Evolutionary conservation across 2,329 filamentous ascomycete species (phyloP), one percentile per base, ranked within the genome.

Genomic region (Fusarium continuum): DNA sequence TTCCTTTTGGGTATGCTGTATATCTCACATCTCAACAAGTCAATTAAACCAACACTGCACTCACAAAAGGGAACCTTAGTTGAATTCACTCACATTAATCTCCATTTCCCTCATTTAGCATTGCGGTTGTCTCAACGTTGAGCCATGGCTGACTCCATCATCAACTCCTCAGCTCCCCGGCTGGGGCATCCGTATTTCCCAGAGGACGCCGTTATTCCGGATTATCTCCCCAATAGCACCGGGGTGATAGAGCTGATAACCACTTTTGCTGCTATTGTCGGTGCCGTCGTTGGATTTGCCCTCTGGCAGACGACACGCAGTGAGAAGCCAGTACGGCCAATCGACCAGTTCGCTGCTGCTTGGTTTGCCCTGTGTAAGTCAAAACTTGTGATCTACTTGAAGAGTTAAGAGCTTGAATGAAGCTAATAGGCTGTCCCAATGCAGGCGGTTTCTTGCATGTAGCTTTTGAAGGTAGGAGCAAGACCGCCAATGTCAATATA

Each of bases 361-460:
- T 88, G 85, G 85, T 87, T 87, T 67, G 75, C 81, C 2, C 62
- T 85, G 38, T 86, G 85, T 86, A 67, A 22, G 63, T 61, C 29
- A 38, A 38, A 31, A 3, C 17, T 29, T 58, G 31, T 26, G n/a
- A 57, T 36, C n/a, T 13, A n/a, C 13, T 26, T 53, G 29, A 26
- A 36, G 57, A n/a, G 19, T 23, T 26, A 39, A 4, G 9, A 16
- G 19, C 17, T 23, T 35, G 26, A 34, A 23, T 49, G 7, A 61
- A n/a, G n/a, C 23, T 39, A 8, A 19, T 14, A 16, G n/a, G 17
- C 6, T 4, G n/a, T 35, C 14, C n/a, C 10, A 14, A 8, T 13
- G 4, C 46, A 89, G 86, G 85, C 67, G 88, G 86, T 3, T 86
- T 83, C 66, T 81, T 96, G 31, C 93, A 97, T 77, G 82, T 90